A percentile compares a stretch with the other conserved stretches of the same genome.
Conservation (phyloP, 2,329 filamentous ascomycete genomes). For the Cladosporium halotolerans region DNA sequence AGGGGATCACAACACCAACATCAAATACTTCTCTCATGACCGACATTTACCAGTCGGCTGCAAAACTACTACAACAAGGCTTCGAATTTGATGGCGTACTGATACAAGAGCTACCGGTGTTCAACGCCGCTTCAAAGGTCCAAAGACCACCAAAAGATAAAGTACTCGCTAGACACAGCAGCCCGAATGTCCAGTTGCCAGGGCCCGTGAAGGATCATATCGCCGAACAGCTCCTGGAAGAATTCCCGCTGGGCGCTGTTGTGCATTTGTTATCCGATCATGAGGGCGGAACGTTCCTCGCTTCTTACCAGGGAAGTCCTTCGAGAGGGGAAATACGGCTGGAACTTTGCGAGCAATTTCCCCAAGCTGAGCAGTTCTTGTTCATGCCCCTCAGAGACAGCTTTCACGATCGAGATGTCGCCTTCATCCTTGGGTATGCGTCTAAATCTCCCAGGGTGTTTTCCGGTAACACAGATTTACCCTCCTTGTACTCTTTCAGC, state of each 20-base stretch:
- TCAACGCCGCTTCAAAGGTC: background rate
- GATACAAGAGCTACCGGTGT: constrained; percentile 2
- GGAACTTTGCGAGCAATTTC: constrained; percentile 1
- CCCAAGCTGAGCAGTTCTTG: constrained; percentile 27
- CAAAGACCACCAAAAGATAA: background rate
- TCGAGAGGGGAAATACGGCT: background rate
- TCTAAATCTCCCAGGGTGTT: constrained; percentile 35
- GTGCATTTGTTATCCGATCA: background rate
- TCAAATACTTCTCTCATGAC: background rate
- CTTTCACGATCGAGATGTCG: constrained; percentile 40
- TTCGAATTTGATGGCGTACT: constrained; percentile 4
- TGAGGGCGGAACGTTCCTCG: background rate
- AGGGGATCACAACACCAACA: too few species aligned
- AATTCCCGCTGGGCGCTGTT: background rate
- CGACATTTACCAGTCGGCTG: background rate
- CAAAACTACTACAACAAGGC: background rate
- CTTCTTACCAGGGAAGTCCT: background rate
- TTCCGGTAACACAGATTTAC: constrained; percentile 26
- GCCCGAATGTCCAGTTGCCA: background rate
- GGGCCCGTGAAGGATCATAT: background rate
- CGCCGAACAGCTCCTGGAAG: background rate
- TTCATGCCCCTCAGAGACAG: constrained; percentile 47
- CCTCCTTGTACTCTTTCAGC: constrained; percentile 40
- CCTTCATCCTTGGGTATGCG: constrained; percentile 37
- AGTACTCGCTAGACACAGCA: background rate